Evolutionary conservation across 768 basidiomycete genomes (phyloP).

Genomic region (Tylopilus subfusipes): DNA sequence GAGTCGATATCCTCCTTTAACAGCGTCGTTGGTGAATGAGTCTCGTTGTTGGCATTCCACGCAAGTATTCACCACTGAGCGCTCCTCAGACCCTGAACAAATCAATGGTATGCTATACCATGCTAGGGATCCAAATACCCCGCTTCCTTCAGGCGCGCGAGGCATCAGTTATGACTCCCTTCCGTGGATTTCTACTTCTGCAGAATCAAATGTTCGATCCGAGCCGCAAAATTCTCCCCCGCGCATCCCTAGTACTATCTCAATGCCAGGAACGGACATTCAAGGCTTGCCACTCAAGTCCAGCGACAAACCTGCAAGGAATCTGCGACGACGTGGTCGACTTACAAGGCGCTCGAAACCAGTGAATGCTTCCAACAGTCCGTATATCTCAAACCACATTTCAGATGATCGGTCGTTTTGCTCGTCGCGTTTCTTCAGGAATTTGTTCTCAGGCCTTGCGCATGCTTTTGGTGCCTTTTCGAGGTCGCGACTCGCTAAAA

Average conservation of each 20-base stretch:
- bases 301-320: slow-evolving; percentile 36
- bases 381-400: not conserved
- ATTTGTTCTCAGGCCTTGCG: not conserved
- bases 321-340: too few species aligned
- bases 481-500: not conserved
- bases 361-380: too few species aligned
- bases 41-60: slow-evolving; percentile 3
- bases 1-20: slow-evolving; percentile 59
- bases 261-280: slow-evolving; percentile 47
- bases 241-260: slow-evolving; percentile 41
- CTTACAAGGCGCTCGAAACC: too few species aligned
- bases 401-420: not conserved
- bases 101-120: slow-evolving; percentile 3
- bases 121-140: slow-evolving; percentile 58
- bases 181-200: slow-evolving; percentile 42
- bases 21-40: slow-evolving; percentile 55
- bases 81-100: slow-evolving; percentile 1
- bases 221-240: slow-evolving; percentile 36
- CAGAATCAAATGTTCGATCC: slow-evolving; percentile 32
- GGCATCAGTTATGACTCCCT: slow-evolving; percentile 55
- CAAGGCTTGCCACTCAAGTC: slow-evolving; percentile 50
- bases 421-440: not conserved
- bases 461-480: not conserved
- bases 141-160: slow-evolving; percentile 60
- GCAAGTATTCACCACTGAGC: slow-evolving; percentile 14